Percentiles rank a stretch among this genome's conserved stretches.
Evolutionary conservation across 805 yeast genomes (phyloP).

Genomic region (Candida coleopterorum): DNA sequence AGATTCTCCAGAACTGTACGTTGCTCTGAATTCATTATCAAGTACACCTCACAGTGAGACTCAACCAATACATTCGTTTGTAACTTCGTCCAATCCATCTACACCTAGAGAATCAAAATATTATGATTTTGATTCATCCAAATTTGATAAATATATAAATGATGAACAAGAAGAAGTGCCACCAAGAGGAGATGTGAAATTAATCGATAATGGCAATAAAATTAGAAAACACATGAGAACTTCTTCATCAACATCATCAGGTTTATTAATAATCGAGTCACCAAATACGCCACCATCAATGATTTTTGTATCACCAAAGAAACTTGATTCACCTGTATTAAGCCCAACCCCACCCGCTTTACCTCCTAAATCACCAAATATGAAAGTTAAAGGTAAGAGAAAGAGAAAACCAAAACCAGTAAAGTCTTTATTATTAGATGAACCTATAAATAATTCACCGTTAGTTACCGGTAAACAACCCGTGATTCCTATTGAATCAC

Average conservation of each 20-base stretch:
- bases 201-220: constrained; percentile 5
- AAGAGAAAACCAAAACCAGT: neutral
- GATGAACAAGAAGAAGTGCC: constrained; percentile 13
- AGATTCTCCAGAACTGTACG: constrained; percentile 1
- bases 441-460: too few species aligned
- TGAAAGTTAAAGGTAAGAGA: constrained; percentile 5
- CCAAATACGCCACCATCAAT: neutral
- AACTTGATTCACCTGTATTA: too few species aligned
- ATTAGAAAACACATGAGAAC: neutral
- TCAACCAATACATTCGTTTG: neutral
- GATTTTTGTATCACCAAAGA: too few species aligned
- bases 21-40: neutral
- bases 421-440: constrained; percentile 1
- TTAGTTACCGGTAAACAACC: too few species aligned
- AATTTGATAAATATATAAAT: constrained; percentile 9
- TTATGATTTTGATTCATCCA: neutral
- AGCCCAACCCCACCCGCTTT: constrained; percentile 9
- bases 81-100: neutral
- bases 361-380: constrained; percentile 10
- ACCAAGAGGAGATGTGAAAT: constrained; percentile 11
- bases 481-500: neutral
- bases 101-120: constrained; percentile 1
- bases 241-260: neutral
- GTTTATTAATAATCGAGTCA: neutral
- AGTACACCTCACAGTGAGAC: neutral